Evolutionary conservation across 768 basidiomycete species (phyloP), one percentile per base, ranked within the genome.

Genomic region (Cyclocybe cylindracea): DNA sequence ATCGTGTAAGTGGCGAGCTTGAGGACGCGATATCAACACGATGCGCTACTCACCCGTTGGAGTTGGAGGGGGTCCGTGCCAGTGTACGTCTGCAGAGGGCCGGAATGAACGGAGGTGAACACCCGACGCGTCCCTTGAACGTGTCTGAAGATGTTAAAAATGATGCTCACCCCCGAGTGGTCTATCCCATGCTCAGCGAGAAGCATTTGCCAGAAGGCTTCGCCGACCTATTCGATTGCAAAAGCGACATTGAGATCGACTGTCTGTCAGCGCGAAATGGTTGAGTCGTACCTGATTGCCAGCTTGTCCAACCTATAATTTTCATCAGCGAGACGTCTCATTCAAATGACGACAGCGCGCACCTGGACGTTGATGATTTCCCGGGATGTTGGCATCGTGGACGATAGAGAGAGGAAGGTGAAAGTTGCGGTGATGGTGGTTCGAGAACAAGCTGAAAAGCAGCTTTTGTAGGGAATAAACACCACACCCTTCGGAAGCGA

Each of bases 191-290:
- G 93, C 71, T 94, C 91, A 11, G 84, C 81, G 18, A 97, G 78
- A 50, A 96, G 82, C 80, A 87, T 85, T 53, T 86, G 77, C 94
- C 94, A 97, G 69, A 96, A 98, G 40, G 80, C 79, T 61, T 91
- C 89, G 46, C 93, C 92, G 39, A 91, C 82, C 76, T 78, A 65
- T 43, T 46, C 45, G 24, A 24, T 24, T 24, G 24, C 24, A 24
- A 61, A 58, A 50, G 36, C 40, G 39, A 16, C 36, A 50, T 11
- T 18, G 44, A 40, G 53, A 54, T 55, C 46, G 48, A 29, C 10
- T 16, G 16, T 16, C 40, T 44, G 35, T 39, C 48, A 44, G 35
- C 43, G 39, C 32, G 55, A 46, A 40, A 48, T 55, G 40, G 50
- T 44, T 43, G 48, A 24, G 32, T 53, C 53, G 44, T 62, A 67